Base-by-base conservation (phyloP, 1,284 basidiomycete genomes). In the Pseudozyma thailandica region DNA sequence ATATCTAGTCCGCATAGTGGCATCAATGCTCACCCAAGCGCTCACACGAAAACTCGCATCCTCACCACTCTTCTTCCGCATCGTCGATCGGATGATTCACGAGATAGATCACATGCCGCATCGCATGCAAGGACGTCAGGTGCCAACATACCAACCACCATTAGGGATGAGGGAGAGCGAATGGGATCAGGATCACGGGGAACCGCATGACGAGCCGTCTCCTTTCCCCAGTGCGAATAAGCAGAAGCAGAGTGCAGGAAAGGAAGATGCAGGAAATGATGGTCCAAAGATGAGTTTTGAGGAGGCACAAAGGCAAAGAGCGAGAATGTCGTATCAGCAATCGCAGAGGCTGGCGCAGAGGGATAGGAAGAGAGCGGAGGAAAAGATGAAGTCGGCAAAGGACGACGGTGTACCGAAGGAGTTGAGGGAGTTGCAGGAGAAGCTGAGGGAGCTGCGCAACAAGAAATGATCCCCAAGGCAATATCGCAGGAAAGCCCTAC, bases 71-170 rank as follows among this genome's bases (percentile, higher is more conserved):
- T 78, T 76, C 66, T 76, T 76, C 47, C 53, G 70, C 28, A 35
- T 73, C 23, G 72, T 78, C 39, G 74, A 75, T 27, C 59, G 75
- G 15, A 72, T 74, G 74, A 69, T 78, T 27, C 75, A 78, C 60
- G 75, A 78, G 25, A 65, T 72, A 33, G 75, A 78, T 46, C 75
- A 78, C 53, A 56, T 75, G 55, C 73, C 73, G 16, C 66, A 74
- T 27, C 45, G 75, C 15, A 25, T 78, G 6, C 66, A 78, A 28
- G 75, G 75, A 1, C 57, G 62, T 10, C 72, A 71, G 21, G 65
- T 77, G 2, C 75, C 74, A 2, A 50, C 66, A 1, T 78, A 74
- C n/a, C 69, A 68, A 25, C 58, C 71, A 26, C 74, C 74, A 48
- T 41, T 74, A 16, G 74, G 68, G 0, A 65, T 63, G 59, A 51